Conservation (phyloP, 2,329 filamentous ascomycete genomes). For the Zelopaecilomyces penicillatus region DNA sequence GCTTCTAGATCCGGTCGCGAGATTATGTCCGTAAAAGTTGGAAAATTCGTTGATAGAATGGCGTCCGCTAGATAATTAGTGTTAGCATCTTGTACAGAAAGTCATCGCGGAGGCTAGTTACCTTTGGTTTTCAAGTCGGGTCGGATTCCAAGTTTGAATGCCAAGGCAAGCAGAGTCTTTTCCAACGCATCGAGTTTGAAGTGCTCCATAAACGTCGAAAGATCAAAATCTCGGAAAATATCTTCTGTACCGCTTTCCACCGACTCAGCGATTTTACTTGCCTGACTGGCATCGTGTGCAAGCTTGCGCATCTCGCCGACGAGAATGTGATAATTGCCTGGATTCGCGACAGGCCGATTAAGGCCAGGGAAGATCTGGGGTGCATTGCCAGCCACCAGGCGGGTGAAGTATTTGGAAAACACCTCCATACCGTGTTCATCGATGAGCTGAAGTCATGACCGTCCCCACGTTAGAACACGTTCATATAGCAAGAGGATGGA, state of each 20-base stretch:
- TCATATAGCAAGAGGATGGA: neutral
- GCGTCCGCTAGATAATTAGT: constrained; percentile 59
- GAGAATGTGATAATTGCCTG: constrained; percentile 77
- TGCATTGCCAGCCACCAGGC: constrained; percentile 85
- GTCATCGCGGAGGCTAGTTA: constrained; percentile 29
- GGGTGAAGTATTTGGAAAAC: constrained; percentile 90
- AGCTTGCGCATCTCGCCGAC: constrained; percentile 81
- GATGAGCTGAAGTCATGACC: constrained; percentile 56
- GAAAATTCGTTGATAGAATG: constrained; percentile 75
- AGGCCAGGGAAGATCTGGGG: constrained; percentile 79
- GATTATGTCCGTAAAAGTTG: constrained; percentile 68
- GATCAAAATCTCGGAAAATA: constrained; percentile 89
- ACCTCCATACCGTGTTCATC: constrained; percentile 99
- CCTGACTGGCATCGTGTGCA: constrained; percentile 69
- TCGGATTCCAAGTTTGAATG: constrained; percentile 76
- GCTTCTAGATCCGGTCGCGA: constrained; percentile 54
- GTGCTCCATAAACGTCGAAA: constrained; percentile 92
- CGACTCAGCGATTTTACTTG: constrained; percentile 84
- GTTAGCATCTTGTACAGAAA: constrained; percentile 1
- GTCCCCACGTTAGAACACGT: constrained; percentile 13
- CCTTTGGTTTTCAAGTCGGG: constrained; percentile 84
- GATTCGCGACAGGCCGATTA: constrained; percentile 63
- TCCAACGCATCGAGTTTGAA: constrained; percentile 86
- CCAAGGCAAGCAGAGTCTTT: constrained; percentile 79
- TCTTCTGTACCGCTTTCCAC: constrained; percentile 88